Evolutionary conservation across 805 yeast genomes (phyloP).

Genomic region (Kodamaea leandrae): DNA sequence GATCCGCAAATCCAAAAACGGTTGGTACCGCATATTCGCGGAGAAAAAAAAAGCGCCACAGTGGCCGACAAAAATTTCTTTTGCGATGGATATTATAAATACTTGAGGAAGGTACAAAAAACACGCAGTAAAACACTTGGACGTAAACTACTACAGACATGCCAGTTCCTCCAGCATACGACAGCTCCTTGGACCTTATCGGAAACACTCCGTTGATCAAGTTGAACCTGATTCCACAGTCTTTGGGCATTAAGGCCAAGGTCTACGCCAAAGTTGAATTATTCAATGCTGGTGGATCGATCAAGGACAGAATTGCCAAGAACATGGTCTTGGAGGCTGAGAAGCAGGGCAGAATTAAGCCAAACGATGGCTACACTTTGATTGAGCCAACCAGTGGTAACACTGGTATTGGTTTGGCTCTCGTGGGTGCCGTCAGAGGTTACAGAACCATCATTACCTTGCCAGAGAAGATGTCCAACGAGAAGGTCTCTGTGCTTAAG

Average conservation of each 20-base stretch:
- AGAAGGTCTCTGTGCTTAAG: slow-evolving; percentile 81
- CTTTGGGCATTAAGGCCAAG: slow-evolving; percentile 69
- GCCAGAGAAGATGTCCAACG: slow-evolving; percentile 92
- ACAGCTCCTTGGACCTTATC: slow-evolving; percentile 67
- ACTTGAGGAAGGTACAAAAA: slow-evolving; percentile 1
- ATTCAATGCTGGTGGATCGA: slow-evolving; percentile 88
- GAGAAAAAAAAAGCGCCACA: slow-evolving; percentile 8
- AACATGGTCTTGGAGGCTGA: slow-evolving; percentile 88
- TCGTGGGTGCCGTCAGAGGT: slow-evolving; percentile 83
- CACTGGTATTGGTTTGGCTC: slow-evolving; percentile 87
- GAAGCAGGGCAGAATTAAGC: slow-evolving; percentile 69
- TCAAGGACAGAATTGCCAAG: slow-evolving; percentile 84
- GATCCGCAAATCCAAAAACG: no score
- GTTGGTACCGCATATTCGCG: no score
- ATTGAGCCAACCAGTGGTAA: slow-evolving; percentile 91
- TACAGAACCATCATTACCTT: slow-evolving; percentile 83
- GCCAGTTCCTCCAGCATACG: slow-evolving; percentile 38
- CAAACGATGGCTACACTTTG: slow-evolving; percentile 63
- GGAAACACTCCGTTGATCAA: slow-evolving; percentile 83
- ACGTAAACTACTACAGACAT: slow-evolving; percentile 3
- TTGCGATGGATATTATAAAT: slow-evolving; percentile 4
- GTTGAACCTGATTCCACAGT: slow-evolving; percentile 73
- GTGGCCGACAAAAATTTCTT: slow-evolving; percentile 8
- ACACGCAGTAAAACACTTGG: background rate
- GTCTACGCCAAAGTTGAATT: slow-evolving; percentile 74